Percentiles rank a stretch among this genome's conserved stretches.
These are phyloP conservation scores for Truncatella angustata DNA, from an alignment of 2,329 filamentous ascomycete genomes.

Conservation along the genomic window DNA sequence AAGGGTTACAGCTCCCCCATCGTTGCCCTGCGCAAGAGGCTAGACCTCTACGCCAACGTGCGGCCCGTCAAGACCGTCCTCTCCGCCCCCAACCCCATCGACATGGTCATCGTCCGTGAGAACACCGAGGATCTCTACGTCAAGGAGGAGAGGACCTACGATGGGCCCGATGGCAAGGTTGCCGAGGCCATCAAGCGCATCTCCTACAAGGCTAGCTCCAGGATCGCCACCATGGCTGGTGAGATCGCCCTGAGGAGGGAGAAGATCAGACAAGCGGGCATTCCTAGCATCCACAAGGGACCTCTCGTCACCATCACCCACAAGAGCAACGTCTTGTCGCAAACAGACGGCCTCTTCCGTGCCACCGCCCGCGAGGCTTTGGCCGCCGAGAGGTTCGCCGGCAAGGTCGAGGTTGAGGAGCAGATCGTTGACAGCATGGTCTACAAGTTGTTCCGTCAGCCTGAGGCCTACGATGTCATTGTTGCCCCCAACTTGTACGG, in stretches of 20 bases:
- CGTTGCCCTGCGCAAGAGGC: conserved; percentile 90
- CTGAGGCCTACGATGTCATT: conserved; percentile 93
- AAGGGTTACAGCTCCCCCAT: conserved; percentile 96
- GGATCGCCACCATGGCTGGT: conserved; percentile 90
- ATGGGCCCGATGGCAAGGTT: conserved; percentile 74
- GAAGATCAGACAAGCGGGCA: conserved; percentile 65
- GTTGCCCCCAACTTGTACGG: conserved; percentile 97
- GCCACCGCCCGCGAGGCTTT: conserved; percentile 74
- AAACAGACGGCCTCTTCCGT: conserved; percentile 96
- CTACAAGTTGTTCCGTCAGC: conserved; percentile 98
- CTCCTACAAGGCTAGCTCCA: conserved; percentile 75
- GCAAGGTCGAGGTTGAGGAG: conserved; percentile 73
- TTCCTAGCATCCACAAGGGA: conserved; percentile 59
- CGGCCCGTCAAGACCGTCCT: conserved; percentile 85
- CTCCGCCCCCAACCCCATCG: conserved; percentile 68
- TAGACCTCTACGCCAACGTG: conserved; percentile 96
- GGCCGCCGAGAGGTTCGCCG: conserved; percentile 58
- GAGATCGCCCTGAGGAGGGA: conserved; percentile 89
- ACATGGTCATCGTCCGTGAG: conserved; percentile 97
- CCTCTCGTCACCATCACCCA: conserved; percentile 94
- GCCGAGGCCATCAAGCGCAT: conserved; percentile 99
- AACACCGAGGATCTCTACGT: conserved; percentile 99
- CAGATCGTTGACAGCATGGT: conserved; percentile 99
- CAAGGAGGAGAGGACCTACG: conserved; percentile 88
- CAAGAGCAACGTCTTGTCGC: conserved; percentile 95